Evolutionary conservation across 208 protist species (phyloP).

Genomic region (Acanthamoeba culbertsoni): DNA sequence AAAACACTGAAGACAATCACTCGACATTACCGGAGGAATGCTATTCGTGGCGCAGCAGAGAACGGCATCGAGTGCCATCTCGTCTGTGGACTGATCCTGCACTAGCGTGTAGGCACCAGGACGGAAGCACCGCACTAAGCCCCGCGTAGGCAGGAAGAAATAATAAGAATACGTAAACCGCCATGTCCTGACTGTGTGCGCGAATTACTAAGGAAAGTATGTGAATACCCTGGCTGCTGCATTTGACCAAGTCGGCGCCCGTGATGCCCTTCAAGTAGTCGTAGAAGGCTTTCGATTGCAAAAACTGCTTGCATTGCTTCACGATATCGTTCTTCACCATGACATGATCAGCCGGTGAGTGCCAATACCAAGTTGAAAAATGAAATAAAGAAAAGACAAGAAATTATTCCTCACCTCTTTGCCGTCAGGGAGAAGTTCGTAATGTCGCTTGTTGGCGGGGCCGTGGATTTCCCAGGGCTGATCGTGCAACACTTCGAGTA

Average conservation of each 20-base stretch:
- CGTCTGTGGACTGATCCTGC: background rate
- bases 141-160: background rate
- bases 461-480: background rate
- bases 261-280: background rate
- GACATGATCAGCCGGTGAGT: no score
- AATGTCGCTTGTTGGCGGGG: constrained; percentile 27
- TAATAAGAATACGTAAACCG: background rate
- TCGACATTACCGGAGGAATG: background rate
- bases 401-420: background rate
- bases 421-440: background rate
- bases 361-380: no score
- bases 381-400: background rate
- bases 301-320: background rate
- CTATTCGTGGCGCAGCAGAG: constrained; percentile 29
- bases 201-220: background rate
- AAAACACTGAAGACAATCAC: no score
- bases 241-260: background rate
- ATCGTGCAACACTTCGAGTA: background rate
- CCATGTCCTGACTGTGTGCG: background rate
- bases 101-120: background rate
- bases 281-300: background rate
- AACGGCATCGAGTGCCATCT: background rate
- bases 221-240: background rate
- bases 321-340: background rate
- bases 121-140: background rate